Conservation (phyloP, 257 asterid genomes). For the Nicotiana benthamiana region DNA sequence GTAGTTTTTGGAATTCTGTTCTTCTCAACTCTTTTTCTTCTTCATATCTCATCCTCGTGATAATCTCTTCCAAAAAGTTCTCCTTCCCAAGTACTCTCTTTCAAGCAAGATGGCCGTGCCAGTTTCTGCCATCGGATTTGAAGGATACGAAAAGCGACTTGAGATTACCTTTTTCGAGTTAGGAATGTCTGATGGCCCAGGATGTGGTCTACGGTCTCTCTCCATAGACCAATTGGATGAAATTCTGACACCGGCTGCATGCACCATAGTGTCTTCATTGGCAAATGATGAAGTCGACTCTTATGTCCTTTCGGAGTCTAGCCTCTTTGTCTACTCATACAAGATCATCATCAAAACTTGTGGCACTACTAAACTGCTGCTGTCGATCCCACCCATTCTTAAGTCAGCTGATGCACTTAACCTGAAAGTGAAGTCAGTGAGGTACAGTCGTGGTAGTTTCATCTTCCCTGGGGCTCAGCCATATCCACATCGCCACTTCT, state of each 20-base stretch:
- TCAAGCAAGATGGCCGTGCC: conserved; percentile 43
- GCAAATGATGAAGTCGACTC: conserved; percentile 63
- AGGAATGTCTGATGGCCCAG: conserved; percentile 40
- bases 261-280: conserved; percentile 72
- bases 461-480: conserved; percentile 75
- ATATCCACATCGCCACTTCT: conserved; percentile 64
- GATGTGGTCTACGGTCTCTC: conserved; percentile 49
- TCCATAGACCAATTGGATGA: conserved; percentile 57
- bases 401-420: conserved; percentile 35
- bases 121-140: conserved; percentile 69
- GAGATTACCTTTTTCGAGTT: conserved; percentile 55
- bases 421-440: conserved; percentile 46
- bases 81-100: background rate
- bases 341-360: conserved; percentile 75
- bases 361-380: conserved; percentile 79
- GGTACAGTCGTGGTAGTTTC: conserved; percentile 76
- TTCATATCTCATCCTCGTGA: conserved; percentile 28
- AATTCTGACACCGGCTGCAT: conserved; percentile 62
- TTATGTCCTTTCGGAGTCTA: conserved; percentile 77
- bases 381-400: conserved; percentile 64
- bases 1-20: conserved; percentile 16
- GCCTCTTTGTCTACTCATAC: conserved; percentile 71
- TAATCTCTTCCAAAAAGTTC: conserved; percentile 15
- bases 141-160: conserved; percentile 81
- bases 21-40: conserved; percentile 4